Evolutionary conservation across 257 asterid species (phyloP), one percentile per base, ranked within the genome.

Genomic region (Ballota nigra): DNA sequence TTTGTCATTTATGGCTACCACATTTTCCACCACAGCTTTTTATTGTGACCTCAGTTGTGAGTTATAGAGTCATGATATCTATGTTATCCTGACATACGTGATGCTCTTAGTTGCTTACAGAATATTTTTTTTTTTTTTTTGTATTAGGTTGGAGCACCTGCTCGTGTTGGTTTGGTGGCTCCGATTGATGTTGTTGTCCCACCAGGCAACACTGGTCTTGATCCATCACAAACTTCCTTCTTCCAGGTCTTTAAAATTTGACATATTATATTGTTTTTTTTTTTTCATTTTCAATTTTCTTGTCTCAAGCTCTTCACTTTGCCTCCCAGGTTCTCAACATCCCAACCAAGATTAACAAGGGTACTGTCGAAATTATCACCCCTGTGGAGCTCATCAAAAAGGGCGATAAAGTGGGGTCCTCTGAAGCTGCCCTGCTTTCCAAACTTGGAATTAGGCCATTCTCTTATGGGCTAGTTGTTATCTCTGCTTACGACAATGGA

Each of bases 331-430:
- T 89, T 55, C 94, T 95, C 31, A 89, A 95, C 81, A 95, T 95
- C 43, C 98, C 99, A 26, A 94, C 99, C 31, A 94, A 94, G 84
- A 94, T 94, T 76, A 94, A 94, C 95, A 94, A 94, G 90, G 98
- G 99, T 31, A 95, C 98, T 24, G 99, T 95, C 1, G 99, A 95
- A 76, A 95, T 95, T 28, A 86, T 95, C 75, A 95, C 99, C 15
- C 99, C 99, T 4, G 99, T 92, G 15, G 99, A 95, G 78, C 96
- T 95, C 19, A 86, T 95, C 81, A 90, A 77, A 86, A 95, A 95
- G 90, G 99, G 99, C 19, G 98, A 91, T 1, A 94, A 91, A 85
- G 99, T 94, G 73, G 97, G 97, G 12, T 94, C 99, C 31, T 91
- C 98, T 16, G 99, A 91, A 71, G 97, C 99, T 80, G 99, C 99